Conservation (phyloP, 805 yeast species). For the Sugiyamaella smithiae region DNA sequence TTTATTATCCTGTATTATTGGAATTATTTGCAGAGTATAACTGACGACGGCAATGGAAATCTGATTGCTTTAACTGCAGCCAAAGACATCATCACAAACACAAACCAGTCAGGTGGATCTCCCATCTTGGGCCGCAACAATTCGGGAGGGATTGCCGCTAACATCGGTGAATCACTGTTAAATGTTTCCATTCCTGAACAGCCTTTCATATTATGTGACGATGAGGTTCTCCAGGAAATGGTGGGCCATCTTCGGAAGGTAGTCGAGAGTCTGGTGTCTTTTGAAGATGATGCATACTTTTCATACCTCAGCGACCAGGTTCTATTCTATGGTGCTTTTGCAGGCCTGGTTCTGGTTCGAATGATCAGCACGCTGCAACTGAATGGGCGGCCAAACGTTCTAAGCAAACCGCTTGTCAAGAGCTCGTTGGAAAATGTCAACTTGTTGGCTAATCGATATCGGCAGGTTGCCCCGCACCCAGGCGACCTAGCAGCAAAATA, state of each 20-base stretch:
- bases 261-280: slow-evolving; percentile 40
- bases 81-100: background rate
- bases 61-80: background rate
- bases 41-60: background rate
- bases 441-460: slow-evolving; percentile 13
- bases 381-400: slow-evolving; percentile 8
- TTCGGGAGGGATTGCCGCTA: background rate
- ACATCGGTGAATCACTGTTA: background rate
- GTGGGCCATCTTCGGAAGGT: slow-evolving; percentile 43
- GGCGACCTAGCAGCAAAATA: slow-evolving; percentile 21
- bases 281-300: slow-evolving; percentile 54
- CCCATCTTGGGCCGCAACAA: background rate
- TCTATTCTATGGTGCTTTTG: slow-evolving; percentile 42
- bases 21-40: slow-evolving; percentile 20
- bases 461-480: slow-evolving; percentile 12
- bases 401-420: slow-evolving; percentile 6
- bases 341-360: slow-evolving; percentile 23
- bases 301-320: slow-evolving; percentile 70
- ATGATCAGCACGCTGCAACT: slow-evolving; percentile 12
- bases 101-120: background rate
- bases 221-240: slow-evolving; percentile 35
- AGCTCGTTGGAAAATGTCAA: slow-evolving; percentile 5
- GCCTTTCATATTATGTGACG: slow-evolving; percentile 17
- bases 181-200: slow-evolving; percentile 8
- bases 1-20: slow-evolving; percentile 49